Evolutionary conservation across 257 asterid species (phyloP), one percentile per base, ranked within the genome.

Genomic region (Paulownia fortunei): DNA sequence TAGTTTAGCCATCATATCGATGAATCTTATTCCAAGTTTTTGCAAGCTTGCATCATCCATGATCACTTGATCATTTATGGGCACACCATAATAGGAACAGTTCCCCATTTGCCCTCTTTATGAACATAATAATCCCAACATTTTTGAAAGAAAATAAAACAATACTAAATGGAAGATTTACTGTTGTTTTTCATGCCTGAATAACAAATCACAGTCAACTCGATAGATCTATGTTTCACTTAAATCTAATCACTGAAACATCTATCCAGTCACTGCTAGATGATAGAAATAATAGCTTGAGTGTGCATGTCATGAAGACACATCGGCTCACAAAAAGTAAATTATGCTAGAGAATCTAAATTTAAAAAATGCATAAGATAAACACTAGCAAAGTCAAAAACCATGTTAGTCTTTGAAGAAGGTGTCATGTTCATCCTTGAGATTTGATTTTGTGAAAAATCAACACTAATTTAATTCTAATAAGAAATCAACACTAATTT

Each of bases 11-110:
- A 74, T 78, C 88, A 56, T 67, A 69, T 84, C 72, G 65, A 23
- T 78, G 80, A 71, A 80, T 74, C 76, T 56, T 36, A 82, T 85
- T 77, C 82, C 77, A 69, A 54, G 72, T 65, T 55, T 85, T 74
- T 82, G 84, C 84, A 82, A 68, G 79, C 81, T 85, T 80, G 32
- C 89, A 70, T 80, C 87, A 85, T 70, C 84, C 84, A 81, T 62
- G 15, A 72, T 58, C 51, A 66, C 37, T 44, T 56, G 32, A 68
- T 54, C 62, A 75, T 18, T 73, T 34, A 62, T 42, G 54, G n/a
- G 32, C 73, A 78, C 78, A 68, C 64, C 52, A 60, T 56, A 21
- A 49, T 24, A 77, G 58, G 52, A 56, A 36, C 67, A 60, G 8
- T 39, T 18, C 60, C 46, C 49, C 36, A 58, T 52, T 72, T 58